Conservation (phyloP, 106 monocot genomes). For the Dendrobium catenatum region DNA sequence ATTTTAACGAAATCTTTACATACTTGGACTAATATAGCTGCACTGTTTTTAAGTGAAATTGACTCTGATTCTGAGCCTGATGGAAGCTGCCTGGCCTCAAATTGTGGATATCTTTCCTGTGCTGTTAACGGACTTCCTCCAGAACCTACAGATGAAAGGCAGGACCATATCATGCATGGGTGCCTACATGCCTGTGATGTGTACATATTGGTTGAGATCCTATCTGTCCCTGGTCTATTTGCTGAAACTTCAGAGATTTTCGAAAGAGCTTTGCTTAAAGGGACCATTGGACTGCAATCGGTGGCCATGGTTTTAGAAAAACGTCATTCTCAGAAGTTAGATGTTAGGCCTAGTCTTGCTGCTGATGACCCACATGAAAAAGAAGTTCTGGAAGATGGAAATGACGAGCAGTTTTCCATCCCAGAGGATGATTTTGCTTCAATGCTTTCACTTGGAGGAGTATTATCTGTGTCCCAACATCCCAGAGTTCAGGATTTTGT, state of each 20-base stretch:
- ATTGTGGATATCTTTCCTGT: constrained; percentile 29
- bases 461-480: constrained; percentile 65
- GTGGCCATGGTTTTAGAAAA: constrained; percentile 78
- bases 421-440: constrained; percentile 64
- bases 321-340: constrained; percentile 49
- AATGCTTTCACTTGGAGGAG: constrained; percentile 72
- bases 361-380: constrained; percentile 30
- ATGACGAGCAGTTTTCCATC: constrained; percentile 27
- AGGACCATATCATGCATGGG: constrained; percentile 40
- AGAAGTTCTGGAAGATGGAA: constrained; percentile 27
- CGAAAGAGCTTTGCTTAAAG: constrained; percentile 54
- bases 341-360: constrained; percentile 21
- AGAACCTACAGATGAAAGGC: constrained; percentile 30
- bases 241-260: constrained; percentile 75
- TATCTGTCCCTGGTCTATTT: constrained; percentile 62
- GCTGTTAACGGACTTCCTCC: constrained; percentile 41
- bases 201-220: constrained; percentile 72
- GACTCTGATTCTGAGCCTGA: constrained; percentile 71
- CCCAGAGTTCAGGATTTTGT: constrained; percentile 74
- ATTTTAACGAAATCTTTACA: constrained; percentile 52
- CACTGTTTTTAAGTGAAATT: constrained; percentile 67
- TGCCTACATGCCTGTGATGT: constrained; percentile 63
- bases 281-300: constrained; percentile 54
- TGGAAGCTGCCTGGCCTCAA: constrained; percentile 27
- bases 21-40: constrained; percentile 52